Evolutionary conservation across 768 basidiomycete species (phyloP).

Genomic region (Termitomyces sp.): DNA sequence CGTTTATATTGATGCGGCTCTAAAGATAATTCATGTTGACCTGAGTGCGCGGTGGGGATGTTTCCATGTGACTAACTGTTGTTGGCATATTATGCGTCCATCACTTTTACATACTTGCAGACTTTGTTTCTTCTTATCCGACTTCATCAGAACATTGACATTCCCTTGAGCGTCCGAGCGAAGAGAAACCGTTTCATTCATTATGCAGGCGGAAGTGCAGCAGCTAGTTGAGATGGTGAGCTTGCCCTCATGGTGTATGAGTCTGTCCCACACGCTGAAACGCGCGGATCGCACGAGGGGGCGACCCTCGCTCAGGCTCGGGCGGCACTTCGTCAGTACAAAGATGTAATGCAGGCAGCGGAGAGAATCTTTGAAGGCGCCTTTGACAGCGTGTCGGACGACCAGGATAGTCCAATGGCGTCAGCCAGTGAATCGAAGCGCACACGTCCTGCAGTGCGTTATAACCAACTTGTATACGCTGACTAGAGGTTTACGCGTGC

Average conservation of each 20-base stretch:
- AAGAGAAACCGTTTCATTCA: background rate
- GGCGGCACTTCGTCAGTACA: slow-evolving; percentile 74
- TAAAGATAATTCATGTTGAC: background rate
- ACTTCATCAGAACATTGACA: background rate
- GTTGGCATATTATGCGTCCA: background rate
- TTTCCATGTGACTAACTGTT: background rate
- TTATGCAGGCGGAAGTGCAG: slow-evolving; percentile 47
- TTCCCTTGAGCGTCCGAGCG: background rate
- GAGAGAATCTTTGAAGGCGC: slow-evolving; percentile 82
- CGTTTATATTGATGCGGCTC: background rate
- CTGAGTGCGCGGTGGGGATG: background rate
- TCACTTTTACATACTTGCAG: background rate
- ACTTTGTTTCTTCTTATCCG: background rate
- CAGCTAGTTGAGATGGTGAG: slow-evolving; percentile 54
- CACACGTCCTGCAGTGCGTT: slow-evolving; percentile 23
- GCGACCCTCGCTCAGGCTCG: slow-evolving; percentile 77
- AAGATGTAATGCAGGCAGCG: slow-evolving; percentile 91
- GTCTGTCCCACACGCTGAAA: background rate
- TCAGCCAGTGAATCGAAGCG: slow-evolving; percentile 20
- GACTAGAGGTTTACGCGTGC: background rate
- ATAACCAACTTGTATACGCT: background rate
- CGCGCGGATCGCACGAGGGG: slow-evolving; percentile 46
- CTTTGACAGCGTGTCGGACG: slow-evolving; percentile 68
- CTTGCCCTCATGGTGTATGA: background rate
- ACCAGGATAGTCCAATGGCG: slow-evolving; percentile 48